phyloP scores from a whole-genome alignment of 192 early-diverging fungal species.

The Coemansia sp. region DNA sequence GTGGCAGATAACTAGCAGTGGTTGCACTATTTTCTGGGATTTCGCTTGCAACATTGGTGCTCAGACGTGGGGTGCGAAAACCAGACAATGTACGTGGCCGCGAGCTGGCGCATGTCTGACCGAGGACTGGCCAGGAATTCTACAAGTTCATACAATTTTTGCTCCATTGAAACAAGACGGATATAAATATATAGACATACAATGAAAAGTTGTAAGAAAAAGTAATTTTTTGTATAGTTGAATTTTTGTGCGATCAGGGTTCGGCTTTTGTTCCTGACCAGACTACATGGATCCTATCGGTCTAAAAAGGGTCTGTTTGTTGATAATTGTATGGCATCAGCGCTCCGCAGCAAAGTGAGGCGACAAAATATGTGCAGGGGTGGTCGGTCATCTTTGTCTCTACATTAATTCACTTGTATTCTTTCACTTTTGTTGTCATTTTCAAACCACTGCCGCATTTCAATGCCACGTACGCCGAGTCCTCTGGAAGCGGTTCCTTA shows the following conservation, averaged over 20 bases:
- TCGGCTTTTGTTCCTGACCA: no score
- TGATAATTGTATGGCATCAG: no score
- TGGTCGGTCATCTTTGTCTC: no score
- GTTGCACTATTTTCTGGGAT: conserved; percentile 64
- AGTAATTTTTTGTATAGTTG: not conserved
- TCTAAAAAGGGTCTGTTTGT: no score
- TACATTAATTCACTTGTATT: no score
- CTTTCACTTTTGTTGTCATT: no score
- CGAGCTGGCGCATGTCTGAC: conserved; percentile 83
- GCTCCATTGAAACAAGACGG: conserved; percentile 34
- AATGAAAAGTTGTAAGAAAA: conserved; percentile 1
- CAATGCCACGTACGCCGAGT: not conserved
- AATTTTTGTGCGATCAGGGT: no score
- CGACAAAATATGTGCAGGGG: no score
- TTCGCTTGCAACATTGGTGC: conserved; percentile 39
- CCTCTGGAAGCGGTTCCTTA: no score
- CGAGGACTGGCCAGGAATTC: conserved; percentile 73
- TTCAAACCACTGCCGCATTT: no score
- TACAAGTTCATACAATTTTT: conserved; percentile 64
- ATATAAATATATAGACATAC: not conserved
- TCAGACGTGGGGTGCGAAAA: conserved; percentile 66
- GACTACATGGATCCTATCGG: no score
- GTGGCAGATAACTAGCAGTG: conserved; percentile 68
- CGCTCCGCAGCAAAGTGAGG: no score
- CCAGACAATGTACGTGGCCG: conserved; percentile 74